phyloP scores from a whole-genome alignment of 2,329 filamentous ascomycete genomes.

The Madurella fahalii region DNA sequence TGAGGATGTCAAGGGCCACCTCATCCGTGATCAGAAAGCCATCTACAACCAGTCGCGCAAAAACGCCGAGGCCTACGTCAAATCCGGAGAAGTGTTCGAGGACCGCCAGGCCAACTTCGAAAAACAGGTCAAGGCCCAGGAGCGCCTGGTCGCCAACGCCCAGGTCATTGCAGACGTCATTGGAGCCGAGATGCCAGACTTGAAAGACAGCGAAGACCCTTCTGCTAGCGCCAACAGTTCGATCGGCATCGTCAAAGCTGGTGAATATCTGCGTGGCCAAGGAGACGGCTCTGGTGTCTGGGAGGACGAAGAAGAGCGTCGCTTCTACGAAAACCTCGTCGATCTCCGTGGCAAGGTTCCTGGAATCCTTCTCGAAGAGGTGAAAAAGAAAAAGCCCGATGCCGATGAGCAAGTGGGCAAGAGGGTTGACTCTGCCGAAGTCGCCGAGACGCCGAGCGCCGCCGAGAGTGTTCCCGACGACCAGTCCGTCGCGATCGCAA shows the following conservation, averaged over 20 bases:
- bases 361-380: constrained; percentile 85
- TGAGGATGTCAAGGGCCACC: constrained; percentile 84
- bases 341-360: constrained; percentile 96
- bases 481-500: constrained; percentile 88
- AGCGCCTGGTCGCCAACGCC: constrained; percentile 83
- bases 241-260: constrained; percentile 90
- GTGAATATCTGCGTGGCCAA: constrained; percentile 86
- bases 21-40: constrained; percentile 87
- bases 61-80: constrained; percentile 97
- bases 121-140: constrained; percentile 86
- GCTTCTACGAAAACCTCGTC: constrained; percentile 95
- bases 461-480: constrained; percentile 62
- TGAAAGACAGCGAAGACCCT: constrained; percentile 75
- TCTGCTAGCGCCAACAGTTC: constrained; percentile 64
- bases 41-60: constrained; percentile 82
- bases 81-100: constrained; percentile 96
- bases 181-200: constrained; percentile 86
- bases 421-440: constrained; percentile 57
- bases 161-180: constrained; percentile 87
- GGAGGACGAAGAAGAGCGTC: constrained; percentile 96
- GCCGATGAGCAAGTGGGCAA: constrained; percentile 77
- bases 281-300: constrained; percentile 91
- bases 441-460: constrained; percentile 47
- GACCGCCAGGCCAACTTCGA: constrained; percentile 95
- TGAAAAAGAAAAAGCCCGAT: constrained; percentile 88